Evolutionary conservation across 2,329 filamentous ascomycete species (phyloP).

Genomic region (Ascochyta viciae-villosae): DNA sequence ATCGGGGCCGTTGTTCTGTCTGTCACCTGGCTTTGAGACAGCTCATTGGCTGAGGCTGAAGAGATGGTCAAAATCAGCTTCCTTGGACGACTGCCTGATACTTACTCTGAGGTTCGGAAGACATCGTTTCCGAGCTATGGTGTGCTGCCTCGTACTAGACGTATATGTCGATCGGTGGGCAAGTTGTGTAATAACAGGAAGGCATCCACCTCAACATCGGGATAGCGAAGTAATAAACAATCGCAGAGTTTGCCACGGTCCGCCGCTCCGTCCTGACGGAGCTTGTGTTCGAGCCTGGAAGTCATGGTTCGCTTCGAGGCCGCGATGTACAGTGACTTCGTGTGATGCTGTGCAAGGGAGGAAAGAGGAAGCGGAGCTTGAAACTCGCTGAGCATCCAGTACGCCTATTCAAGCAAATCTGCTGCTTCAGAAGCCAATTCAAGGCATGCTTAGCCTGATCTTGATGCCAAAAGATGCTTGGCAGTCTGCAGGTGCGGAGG

Average conservation of each 20-base stretch:
- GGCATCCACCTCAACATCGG: constrained; percentile 32
- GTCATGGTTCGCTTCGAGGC: constrained; percentile 22
- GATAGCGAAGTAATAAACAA: constrained; percentile 44
- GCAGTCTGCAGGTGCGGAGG: constrained; percentile 33
- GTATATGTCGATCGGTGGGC: constrained; percentile 30
- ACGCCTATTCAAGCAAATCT: constrained; percentile 17
- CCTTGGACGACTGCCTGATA: constrained; percentile 22
- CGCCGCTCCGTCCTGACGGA: constrained; percentile 19
- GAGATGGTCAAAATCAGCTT: constrained; percentile 31
- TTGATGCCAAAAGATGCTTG: constrained; percentile 28
- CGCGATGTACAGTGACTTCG: constrained; percentile 17
- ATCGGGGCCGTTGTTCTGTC: constrained; percentile 39
- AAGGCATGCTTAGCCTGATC: constrained; percentile 27
- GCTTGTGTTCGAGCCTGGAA: constrained; percentile 19
- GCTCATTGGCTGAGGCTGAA: constrained; percentile 37
- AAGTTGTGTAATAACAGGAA: constrained; percentile 31
- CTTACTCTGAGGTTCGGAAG: constrained; percentile 43
- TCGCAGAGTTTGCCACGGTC: constrained; percentile 26
- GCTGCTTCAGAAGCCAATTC: constrained; percentile 5
- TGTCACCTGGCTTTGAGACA: constrained; percentile 36
- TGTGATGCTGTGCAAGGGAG: constrained; percentile 20
- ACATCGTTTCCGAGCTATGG: constrained; percentile 36
- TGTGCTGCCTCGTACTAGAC: constrained; percentile 21
- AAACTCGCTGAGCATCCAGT: constrained; percentile 40
- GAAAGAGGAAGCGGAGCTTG: constrained; percentile 31